phyloP scores from a whole-genome alignment of 371 early-diverging fungal species.

The Capillidium heterosporum region DNA sequence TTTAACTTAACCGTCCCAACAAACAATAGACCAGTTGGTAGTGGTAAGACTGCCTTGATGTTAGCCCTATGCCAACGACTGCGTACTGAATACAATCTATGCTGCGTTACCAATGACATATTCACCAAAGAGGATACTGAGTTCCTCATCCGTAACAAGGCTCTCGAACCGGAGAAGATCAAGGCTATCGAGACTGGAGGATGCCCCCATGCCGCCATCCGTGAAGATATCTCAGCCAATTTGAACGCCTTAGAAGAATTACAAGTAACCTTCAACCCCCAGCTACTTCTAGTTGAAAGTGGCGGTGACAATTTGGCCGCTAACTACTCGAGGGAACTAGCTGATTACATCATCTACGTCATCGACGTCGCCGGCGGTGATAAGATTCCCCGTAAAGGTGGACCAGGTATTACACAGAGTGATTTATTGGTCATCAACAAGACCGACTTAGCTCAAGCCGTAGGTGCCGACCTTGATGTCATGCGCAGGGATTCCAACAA shows the following conservation, averaged over 20 bases:
- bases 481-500: conserved; percentile 82
- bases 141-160: conserved; percentile 70
- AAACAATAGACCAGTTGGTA: conserved; percentile 64
- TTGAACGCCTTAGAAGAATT: conserved; percentile 74
- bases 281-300: conserved; percentile 72
- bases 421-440: conserved; percentile 88
- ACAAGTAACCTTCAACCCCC: conserved; percentile 60
- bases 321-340: conserved; percentile 69
- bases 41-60: conserved; percentile 91
- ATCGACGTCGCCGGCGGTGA: conserved; percentile 94
- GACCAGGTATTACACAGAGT: conserved; percentile 88
- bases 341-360: conserved; percentile 90
- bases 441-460: conserved; percentile 74
- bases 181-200: conserved; percentile 86
- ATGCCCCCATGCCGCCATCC: conserved; percentile 87
- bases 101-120: conserved; percentile 74
- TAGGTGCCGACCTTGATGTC: conserved; percentile 75
- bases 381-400: conserved; percentile 75
- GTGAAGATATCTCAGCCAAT: conserved; percentile 91
- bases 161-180: conserved; percentile 70
- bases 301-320: conserved; percentile 90
- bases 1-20: neutral
- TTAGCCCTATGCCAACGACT: conserved; percentile 68
- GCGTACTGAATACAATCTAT: conserved; percentile 58
- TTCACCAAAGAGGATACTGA: conserved; percentile 86